Conservation (phyloP, 345 rosid species). For the Triadica sebifera region DNA sequence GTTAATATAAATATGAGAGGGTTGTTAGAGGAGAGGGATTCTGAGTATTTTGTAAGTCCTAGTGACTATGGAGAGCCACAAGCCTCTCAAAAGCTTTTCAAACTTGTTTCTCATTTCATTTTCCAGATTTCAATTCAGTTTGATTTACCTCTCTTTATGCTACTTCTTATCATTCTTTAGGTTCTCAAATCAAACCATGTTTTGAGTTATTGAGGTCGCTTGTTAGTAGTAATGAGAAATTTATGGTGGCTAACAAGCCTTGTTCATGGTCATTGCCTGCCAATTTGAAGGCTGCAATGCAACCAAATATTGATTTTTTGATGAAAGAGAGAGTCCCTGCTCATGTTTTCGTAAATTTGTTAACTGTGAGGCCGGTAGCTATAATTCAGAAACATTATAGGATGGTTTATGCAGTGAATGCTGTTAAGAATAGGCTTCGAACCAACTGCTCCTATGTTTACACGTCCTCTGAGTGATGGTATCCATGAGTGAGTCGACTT, state of each 20-base stretch:
- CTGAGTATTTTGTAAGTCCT: no score
- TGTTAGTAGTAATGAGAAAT: conserved; percentile 12
- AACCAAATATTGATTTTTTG: conserved; percentile 23
- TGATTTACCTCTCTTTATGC: no score
- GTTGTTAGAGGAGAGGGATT: no score
- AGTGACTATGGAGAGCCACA: no score
- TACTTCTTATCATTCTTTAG: no score
- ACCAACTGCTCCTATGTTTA: conserved; percentile 13
- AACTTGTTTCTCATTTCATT: no score
- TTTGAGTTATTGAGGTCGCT: conserved; percentile 12
- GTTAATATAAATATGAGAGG: no score
- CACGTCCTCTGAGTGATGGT: conserved; percentile 21
- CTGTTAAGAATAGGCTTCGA: conserved; percentile 20
- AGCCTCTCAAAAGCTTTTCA: no score
- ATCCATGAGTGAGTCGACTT: conserved; percentile 7
- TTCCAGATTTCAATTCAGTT: no score
- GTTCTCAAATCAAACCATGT: conserved; percentile 20
- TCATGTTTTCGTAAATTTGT: neutral
- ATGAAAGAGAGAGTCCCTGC: conserved; percentile 19
- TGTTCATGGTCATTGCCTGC: conserved; percentile 6
- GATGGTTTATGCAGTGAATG: conserved; percentile 6
- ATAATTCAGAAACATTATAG: conserved; percentile 1
- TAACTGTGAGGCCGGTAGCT: conserved; percentile 7
- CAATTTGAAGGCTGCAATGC: conserved; percentile 9
- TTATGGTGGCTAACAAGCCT: conserved; percentile 18